phyloP scores from a whole-genome alignment of 495 filamentous ascomycete species.

The Viridothelium virens region DNA sequence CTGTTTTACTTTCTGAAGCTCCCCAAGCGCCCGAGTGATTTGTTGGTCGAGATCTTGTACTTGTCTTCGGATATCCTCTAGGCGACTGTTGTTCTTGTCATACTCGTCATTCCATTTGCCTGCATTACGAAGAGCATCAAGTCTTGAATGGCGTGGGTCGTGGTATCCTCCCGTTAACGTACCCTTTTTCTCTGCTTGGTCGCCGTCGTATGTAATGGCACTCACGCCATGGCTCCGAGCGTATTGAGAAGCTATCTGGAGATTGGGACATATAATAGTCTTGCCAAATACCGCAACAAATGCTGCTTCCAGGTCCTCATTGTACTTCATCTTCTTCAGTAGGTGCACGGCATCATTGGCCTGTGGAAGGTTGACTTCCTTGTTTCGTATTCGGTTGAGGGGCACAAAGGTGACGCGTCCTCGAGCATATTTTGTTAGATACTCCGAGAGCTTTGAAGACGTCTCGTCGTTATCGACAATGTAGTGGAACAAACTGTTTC shows the following conservation, averaged over 20 bases:
- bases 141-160: conserved; percentile 70
- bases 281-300: conserved; percentile 93
- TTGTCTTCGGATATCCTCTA: conserved; percentile 52
- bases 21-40: conserved; percentile 71
- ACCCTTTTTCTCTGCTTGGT: conserved; percentile 87
- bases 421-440: conserved; percentile 66
- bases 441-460: conserved; percentile 69
- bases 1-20: conserved; percentile 76
- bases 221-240: conserved; percentile 82
- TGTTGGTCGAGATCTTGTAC: conserved; percentile 76
- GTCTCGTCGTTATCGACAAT: conserved; percentile 91
- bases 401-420: conserved; percentile 97
- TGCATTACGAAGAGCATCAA: conserved; percentile 74
- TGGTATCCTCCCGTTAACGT: conserved; percentile 90
- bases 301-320: conserved; percentile 68
- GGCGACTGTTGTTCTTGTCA: conserved; percentile 55
- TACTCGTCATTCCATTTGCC: conserved; percentile 65
- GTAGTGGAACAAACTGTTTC: conserved; percentile 89
- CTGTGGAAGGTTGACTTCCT: conserved; percentile 64
- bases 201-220: conserved; percentile 89
- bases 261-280: conserved; percentile 85
- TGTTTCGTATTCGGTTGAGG: conserved; percentile 65
- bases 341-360: conserved; percentile 81
- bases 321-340: conserved; percentile 76
- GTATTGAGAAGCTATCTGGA: conserved; percentile 78